Evolutionary conservation across 2,329 filamentous ascomycete genomes (phyloP).

Genomic region (Cytospora mali): DNA sequence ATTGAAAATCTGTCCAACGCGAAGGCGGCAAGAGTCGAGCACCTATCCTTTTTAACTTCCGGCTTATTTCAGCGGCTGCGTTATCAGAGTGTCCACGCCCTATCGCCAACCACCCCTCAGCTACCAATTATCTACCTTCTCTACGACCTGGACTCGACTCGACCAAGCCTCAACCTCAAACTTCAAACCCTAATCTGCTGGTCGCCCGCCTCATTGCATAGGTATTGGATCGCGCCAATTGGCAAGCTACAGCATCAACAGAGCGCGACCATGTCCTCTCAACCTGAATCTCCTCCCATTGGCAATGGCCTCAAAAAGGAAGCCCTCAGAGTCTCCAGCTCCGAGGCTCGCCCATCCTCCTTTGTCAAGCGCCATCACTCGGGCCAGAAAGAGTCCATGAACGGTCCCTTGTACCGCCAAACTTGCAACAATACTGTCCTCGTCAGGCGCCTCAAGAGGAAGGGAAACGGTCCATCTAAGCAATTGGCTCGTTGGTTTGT

Average conservation of each 20-base stretch:
- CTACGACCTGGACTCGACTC: background rate
- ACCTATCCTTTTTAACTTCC: too few species aligned
- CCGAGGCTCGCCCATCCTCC: conserved; percentile 20
- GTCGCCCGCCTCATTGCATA: background rate
- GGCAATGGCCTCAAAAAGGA: conserved; percentile 21
- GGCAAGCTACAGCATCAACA: background rate
- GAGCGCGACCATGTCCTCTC: conserved; percentile 24
- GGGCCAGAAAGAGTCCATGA: conserved; percentile 48
- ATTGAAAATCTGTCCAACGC: background rate
- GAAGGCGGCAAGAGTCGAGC: background rate
- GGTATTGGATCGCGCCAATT: conserved; percentile 11
- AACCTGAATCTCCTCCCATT: background rate
- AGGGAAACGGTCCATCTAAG: conserved; percentile 63
- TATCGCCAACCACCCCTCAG: background rate
- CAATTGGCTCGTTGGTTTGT: conserved; percentile 70
- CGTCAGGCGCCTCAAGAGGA: conserved; percentile 60
- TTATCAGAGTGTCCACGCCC: background rate
- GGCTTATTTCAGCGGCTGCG: background rate
- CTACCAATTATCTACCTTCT: background rate
- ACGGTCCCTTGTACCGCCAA: conserved; percentile 61
- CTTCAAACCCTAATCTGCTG: background rate
- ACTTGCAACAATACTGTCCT: conserved; percentile 56
- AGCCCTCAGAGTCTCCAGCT: conserved; percentile 12
- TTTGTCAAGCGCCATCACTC: conserved; percentile 36
- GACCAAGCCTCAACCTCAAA: background rate